Evolutionary conservation across 1,139 yeast genomes (phyloP).

Genomic region (Blastobotrys arbuscula): DNA sequence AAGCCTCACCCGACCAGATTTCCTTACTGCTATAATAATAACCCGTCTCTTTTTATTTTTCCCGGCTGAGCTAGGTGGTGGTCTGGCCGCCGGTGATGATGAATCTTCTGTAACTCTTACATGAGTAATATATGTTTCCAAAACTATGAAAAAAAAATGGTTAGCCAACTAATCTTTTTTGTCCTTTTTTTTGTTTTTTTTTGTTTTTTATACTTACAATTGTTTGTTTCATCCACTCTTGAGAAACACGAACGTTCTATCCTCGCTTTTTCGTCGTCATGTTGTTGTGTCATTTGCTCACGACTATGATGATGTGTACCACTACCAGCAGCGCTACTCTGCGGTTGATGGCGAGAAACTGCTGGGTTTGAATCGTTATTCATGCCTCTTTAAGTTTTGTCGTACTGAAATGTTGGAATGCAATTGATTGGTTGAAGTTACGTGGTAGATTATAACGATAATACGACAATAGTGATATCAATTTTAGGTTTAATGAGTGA

Average conservation of each 20-base stretch:
- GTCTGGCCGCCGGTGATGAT: constrained; percentile 20
- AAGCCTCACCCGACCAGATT: constrained; percentile 60
- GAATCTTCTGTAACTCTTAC: constrained; percentile 39
- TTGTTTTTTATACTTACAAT: constrained; percentile 14
- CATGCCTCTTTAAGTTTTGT: not conserved
- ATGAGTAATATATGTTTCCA: constrained; percentile 54
- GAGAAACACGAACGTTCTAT: constrained; percentile 21
- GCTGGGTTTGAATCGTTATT: not conserved
- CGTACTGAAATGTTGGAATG: no score
- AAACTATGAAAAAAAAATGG: constrained; percentile 15
- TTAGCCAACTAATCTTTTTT: not conserved
- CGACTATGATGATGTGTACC: constrained; percentile 1
- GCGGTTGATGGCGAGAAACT: constrained; percentile 4
- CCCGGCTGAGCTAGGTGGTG: constrained; percentile 28
- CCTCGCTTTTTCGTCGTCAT: constrained; percentile 19
- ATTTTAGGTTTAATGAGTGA: no score
- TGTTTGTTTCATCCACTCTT: constrained; percentile 18
- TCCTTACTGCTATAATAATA: constrained; percentile 45
- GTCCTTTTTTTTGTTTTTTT: not conserved
- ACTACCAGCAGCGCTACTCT: constrained; percentile 7
- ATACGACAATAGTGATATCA: no score
- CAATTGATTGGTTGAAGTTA: no score
- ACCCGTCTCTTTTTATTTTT: constrained; percentile 27
- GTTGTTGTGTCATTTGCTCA: constrained; percentile 12
- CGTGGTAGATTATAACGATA: no score